Evolutionary conservation across 2,329 filamentous ascomycete species (phyloP).

Genomic region (Fusarium nematophilum): DNA sequence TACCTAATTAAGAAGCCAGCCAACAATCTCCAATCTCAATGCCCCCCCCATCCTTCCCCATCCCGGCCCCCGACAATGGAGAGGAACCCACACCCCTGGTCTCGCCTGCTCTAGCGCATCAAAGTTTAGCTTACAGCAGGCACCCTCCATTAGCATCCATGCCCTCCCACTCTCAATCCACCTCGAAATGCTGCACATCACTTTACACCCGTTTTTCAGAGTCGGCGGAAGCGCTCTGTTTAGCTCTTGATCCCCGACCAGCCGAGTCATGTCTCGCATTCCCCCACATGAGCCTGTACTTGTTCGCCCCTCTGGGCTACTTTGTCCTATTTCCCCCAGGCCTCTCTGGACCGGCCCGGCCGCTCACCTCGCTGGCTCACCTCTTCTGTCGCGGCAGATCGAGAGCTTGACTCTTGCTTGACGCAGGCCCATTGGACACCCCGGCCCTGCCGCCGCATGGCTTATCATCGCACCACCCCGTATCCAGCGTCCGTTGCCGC

Average conservation of each 20-base stretch:
- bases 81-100: slow-evolving; percentile 5
- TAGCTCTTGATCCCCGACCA: slow-evolving; percentile 14
- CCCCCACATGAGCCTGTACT: slow-evolving; percentile 37
- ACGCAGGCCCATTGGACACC: not conserved
- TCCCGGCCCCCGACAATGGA: not conserved
- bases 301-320: slow-evolving; percentile 28
- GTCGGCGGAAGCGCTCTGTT: too few species aligned
- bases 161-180: slow-evolving; percentile 14
- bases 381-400: not conserved
- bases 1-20: too few species aligned
- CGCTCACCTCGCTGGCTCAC: slow-evolving; percentile 12
- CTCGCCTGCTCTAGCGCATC: slow-evolving; percentile 21
- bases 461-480: slow-evolving; percentile 41
- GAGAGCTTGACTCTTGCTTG: not conserved
- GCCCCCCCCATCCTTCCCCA: slow-evolving; percentile 3
- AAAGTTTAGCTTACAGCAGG: not conserved
- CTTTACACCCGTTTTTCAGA: not conserved
- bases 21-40: not conserved
- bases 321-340: too few species aligned
- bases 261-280: slow-evolving; percentile 41
- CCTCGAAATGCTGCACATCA: slow-evolving; percentile 10
- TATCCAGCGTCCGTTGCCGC: slow-evolving; percentile 23
- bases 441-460: slow-evolving; percentile 10
- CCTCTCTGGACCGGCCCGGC: slow-evolving; percentile 37
- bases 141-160: too few species aligned